Percentiles rank a stretch among this genome's conserved stretches.
These are phyloP conservation scores for Neurospora pannonica DNA, from an alignment of 495 filamentous ascomycete species.

Conservation along the genomic window DNA sequence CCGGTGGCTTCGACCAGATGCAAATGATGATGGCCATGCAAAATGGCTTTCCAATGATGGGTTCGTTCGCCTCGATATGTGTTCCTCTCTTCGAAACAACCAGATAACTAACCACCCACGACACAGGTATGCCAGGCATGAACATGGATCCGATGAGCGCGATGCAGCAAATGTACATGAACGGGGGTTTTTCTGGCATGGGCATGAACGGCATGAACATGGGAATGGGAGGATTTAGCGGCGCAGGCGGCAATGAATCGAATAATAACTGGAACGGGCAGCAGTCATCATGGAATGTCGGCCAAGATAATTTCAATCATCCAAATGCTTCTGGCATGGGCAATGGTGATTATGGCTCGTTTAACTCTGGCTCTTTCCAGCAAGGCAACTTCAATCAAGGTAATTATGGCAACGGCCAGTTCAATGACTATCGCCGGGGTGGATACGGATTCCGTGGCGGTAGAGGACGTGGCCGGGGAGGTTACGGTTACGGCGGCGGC, in stretches of 20 bases:
- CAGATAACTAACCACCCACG: constrained; percentile 17
- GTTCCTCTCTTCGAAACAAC: neutral
- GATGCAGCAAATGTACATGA: constrained; percentile 78
- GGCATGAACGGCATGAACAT: constrained; percentile 90
- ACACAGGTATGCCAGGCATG: constrained; percentile 65
- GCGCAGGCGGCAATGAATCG: constrained; percentile 40
- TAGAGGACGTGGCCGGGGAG: constrained; percentile 54
- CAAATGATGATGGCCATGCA: constrained; percentile 64
- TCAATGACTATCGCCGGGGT: constrained; percentile 54
- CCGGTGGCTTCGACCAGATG: constrained; percentile 62
- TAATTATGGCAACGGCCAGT: constrained; percentile 52
- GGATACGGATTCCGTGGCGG: constrained; percentile 40
- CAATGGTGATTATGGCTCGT: constrained; percentile 70
- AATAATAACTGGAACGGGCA: constrained; percentile 57
- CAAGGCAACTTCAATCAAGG: constrained; percentile 47
- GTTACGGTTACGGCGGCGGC: constrained; percentile 37
- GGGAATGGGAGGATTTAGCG: constrained; percentile 61
- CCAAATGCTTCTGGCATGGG: constrained; percentile 69
- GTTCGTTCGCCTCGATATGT: constrained; percentile 43
- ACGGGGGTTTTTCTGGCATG: constrained; percentile 71
- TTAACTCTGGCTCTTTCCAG: constrained; percentile 60
- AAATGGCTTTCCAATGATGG: constrained; percentile 75
- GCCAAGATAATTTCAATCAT: constrained; percentile 56
- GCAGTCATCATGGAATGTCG: constrained; percentile 65
- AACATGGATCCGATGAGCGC: constrained; percentile 70